Evolutionary conservation across 2,329 filamentous ascomycete genomes (phyloP).

Genomic region (Ceratocystiopsis sp.): DNA sequence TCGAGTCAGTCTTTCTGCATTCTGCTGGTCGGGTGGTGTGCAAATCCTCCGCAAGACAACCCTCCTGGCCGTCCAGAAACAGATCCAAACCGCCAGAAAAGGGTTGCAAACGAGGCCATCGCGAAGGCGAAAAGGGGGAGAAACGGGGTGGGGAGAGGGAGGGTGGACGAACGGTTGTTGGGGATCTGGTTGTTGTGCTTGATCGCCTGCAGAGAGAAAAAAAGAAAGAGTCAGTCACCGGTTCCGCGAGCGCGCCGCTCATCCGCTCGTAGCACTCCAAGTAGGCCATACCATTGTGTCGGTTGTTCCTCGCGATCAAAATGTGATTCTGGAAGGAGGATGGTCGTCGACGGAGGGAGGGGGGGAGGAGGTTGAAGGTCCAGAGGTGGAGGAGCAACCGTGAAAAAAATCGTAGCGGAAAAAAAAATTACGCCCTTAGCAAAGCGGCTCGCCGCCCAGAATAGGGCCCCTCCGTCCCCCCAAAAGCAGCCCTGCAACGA

Average conservation of each 20-base stretch:
- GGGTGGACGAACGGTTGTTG: conserved; percentile 66
- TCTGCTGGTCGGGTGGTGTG: conserved; percentile 3
- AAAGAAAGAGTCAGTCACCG: conserved; percentile 7
- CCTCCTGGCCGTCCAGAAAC: no score
- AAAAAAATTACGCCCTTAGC: conserved; percentile 5
- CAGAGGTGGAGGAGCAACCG: conserved; percentile 1
- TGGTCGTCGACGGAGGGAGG: conserved; percentile 3
- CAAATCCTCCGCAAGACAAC: background rate
- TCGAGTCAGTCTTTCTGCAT: conserved; percentile 20
- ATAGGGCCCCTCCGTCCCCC: no score
- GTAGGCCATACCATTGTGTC: conserved; percentile 32
- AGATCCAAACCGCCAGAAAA: no score
- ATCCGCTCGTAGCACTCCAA: no score
- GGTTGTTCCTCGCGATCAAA: conserved; percentile 10
- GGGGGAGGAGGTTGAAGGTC: background rate
- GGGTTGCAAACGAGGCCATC: conserved; percentile 10
- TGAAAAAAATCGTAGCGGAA: conserved; percentile 2
- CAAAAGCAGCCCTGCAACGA: background rate
- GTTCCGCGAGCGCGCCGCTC: no score
- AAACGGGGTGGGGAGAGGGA: no score
- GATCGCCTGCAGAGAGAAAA: conserved; percentile 54
- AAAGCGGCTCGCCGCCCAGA: background rate
- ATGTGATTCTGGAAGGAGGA: conserved; percentile 28
- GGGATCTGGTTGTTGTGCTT: conserved; percentile 99
- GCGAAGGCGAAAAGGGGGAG: conserved; percentile 7